A percentile compares a stretch with the other conserved stretches of the same genome.
Evolutionary conservation across 2,329 filamentous ascomycete genomes (phyloP).

Genomic region (Trichoderma guizhouense): DNA sequence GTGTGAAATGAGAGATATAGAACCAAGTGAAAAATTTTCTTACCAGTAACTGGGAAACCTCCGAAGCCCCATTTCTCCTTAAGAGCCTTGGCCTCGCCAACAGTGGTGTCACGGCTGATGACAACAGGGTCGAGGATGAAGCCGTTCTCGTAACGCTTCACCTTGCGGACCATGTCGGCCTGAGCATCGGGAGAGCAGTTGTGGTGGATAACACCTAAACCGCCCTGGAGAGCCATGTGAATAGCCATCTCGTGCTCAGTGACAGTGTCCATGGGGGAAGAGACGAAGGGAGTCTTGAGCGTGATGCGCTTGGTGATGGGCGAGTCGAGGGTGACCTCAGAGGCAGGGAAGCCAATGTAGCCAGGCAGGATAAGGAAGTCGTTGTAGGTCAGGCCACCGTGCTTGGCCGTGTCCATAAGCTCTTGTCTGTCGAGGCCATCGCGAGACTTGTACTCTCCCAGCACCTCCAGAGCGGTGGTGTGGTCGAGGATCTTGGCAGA

Average conservation of each 20-base stretch:
- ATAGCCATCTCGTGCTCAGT: constrained; percentile 99
- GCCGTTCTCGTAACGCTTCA: constrained; percentile 98
- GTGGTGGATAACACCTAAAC: constrained; percentile 95
- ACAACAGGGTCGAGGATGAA: constrained; percentile 97
- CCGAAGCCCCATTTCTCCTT: constrained; percentile 99
- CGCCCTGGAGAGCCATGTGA: constrained; percentile 86
- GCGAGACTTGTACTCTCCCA: constrained; percentile 73
- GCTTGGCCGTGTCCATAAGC: constrained; percentile 85
- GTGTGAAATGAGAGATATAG: background rate
- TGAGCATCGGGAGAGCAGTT: constrained; percentile 98
- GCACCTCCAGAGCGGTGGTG: constrained; percentile 71
- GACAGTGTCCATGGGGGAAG: constrained; percentile 98
- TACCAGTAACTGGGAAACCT: constrained; percentile 97
- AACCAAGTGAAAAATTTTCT: constrained; percentile 40
- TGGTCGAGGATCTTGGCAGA: constrained; percentile 65
- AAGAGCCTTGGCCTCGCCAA: constrained; percentile 83
- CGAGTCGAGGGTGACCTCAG: constrained; percentile 81
- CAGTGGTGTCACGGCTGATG: constrained; percentile 80
- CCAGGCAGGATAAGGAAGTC: constrained; percentile 96
- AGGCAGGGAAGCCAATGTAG: constrained; percentile 96
- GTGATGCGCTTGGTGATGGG: constrained; percentile 93
- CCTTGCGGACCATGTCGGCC: constrained; percentile 98
- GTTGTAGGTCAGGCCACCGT: constrained; percentile 96
- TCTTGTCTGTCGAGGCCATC: constrained; percentile 88
- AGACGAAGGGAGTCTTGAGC: constrained; percentile 94